phyloP scores from a whole-genome alignment of 2,329 filamentous ascomycete species.

The Venturia asperata region DNA sequence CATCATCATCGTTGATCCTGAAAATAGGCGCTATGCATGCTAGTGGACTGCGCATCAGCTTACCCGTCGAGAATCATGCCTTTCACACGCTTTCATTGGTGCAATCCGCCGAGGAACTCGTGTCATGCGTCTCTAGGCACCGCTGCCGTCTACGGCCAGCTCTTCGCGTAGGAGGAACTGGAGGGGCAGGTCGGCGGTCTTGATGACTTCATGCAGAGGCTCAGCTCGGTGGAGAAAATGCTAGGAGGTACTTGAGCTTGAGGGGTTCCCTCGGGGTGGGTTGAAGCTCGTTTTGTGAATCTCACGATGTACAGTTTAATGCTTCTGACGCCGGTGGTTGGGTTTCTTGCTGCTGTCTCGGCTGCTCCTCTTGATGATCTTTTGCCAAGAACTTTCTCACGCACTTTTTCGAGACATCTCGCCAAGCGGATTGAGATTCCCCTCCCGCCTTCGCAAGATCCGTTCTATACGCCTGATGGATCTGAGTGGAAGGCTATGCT shows the following conservation, averaged over 20 bases:
- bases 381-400: neutral
- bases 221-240: neutral
- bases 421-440: neutral
- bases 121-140: neutral
- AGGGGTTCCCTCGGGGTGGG: neutral
- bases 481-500: neutral
- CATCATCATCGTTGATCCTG: neutral
- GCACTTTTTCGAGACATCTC: neutral
- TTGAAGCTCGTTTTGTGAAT: neutral
- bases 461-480: slow-evolving; percentile 6
- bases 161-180: neutral
- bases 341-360: neutral
- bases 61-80: neutral
- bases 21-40: neutral
- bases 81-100: neutral
- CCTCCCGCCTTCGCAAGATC: neutral
- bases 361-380: neutral
- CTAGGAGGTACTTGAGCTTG: neutral
- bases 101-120: neutral
- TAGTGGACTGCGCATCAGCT: neutral
- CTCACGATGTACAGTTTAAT: neutral
- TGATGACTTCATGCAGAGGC: neutral
- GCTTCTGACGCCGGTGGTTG: neutral
- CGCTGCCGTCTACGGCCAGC: neutral
- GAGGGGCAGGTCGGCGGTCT: neutral